Percentiles rank a stretch among this genome's conserved stretches.
Evolutionary conservation across 2,329 filamentous ascomycete species (phyloP).

Genomic region (Diaporthe helianthi): DNA sequence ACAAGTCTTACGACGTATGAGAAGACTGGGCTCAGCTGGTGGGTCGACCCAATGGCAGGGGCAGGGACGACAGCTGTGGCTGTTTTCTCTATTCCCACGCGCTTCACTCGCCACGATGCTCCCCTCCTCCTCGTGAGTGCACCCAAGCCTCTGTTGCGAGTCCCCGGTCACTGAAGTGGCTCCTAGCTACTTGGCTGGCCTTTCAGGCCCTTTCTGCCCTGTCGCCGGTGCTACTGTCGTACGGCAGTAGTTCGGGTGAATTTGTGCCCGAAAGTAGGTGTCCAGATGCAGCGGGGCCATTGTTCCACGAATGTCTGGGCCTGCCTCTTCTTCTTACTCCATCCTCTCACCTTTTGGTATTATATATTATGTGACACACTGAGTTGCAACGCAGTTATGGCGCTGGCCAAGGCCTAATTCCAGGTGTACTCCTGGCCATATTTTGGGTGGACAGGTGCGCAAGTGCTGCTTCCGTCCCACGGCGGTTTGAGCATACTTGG

Average conservation of each 20-base stretch:
- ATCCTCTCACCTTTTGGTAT: neutral
- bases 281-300: slow-evolving; percentile 3
- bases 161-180: neutral
- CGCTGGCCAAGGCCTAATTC: neutral
- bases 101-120: neutral
- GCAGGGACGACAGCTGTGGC: neutral
- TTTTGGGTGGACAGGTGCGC: neutral
- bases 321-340: neutral
- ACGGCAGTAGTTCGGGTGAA: slow-evolving; percentile 7
- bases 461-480: neutral
- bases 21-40: neutral
- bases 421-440: neutral
- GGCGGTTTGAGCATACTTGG: neutral
- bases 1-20: neutral
- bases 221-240: neutral
- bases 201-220: neutral
- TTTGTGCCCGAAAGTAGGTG: slow-evolving; percentile 7
- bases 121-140: neutral
- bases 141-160: neutral
- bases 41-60: neutral
- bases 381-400: neutral
- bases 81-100: neutral
- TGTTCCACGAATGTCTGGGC: slow-evolving; percentile 4
- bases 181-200: neutral
- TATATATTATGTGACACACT: neutral